A percentile compares a stretch with the other conserved stretches of the same genome.
phyloP scores from a whole-genome alignment of 495 filamentous ascomycete genomes.

The Podospora australis region DNA sequence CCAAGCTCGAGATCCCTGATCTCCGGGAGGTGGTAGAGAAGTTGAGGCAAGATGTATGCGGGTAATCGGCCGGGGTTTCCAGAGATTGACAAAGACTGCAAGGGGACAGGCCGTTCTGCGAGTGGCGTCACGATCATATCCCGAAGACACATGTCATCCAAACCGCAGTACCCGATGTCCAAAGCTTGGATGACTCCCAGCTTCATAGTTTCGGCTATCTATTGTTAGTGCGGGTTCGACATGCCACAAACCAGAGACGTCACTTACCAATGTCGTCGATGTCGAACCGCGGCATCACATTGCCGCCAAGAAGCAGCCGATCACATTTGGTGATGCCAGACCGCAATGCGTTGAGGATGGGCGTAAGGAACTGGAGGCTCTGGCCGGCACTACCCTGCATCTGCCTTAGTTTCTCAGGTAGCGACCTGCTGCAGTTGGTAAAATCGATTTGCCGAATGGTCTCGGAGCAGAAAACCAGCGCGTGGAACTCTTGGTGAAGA shows the following conservation, averaged over 20 bases:
- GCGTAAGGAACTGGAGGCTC: conserved; percentile 25
- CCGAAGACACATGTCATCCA: conserved; percentile 21
- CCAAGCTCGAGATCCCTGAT: conserved; percentile 58
- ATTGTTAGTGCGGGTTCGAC: neutral
- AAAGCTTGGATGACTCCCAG: conserved; percentile 20
- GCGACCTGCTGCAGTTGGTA: conserved; percentile 25
- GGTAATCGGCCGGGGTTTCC: conserved; percentile 68
- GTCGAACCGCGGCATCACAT: conserved; percentile 18
- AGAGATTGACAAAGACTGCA: conserved; percentile 56
- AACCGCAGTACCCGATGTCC: conserved; percentile 26
- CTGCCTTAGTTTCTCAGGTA: too few relatives aligned
- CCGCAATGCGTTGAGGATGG: conserved; percentile 25
- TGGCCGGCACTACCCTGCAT: neutral
- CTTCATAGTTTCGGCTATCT: conserved; percentile 22
- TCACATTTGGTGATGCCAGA: conserved; percentile 26
- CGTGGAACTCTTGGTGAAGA: conserved; percentile 42
- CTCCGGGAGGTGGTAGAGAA: conserved; percentile 17
- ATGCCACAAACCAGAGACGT: neutral
- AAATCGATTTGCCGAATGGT: conserved; percentile 41
- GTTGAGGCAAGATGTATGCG: conserved; percentile 15
- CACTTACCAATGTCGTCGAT: conserved; percentile 24
- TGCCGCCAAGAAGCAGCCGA: conserved; percentile 23
- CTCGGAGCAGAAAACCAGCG: conserved; percentile 39
- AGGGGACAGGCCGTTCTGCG: conserved; percentile 7
- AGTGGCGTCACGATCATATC: conserved; percentile 42